These are phyloP conservation scores for Avena sativa DNA, from an alignment of 176 grass and related monocot species.

Conservation along the genomic window DNA sequence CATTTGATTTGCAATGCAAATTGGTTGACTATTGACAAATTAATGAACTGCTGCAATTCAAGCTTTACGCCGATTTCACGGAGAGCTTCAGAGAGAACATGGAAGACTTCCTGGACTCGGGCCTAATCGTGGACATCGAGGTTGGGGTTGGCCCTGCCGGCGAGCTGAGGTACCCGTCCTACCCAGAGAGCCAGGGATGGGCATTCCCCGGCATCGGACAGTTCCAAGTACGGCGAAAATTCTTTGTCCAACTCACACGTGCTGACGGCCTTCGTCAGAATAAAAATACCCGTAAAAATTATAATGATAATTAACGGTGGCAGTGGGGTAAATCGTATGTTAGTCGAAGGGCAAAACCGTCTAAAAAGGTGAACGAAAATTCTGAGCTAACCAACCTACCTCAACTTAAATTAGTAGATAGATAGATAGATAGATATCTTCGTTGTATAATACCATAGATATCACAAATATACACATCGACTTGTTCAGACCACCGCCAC, in stretches of 20 bases:
- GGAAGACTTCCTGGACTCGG: slow-evolving; percentile 67
- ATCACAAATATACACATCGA: too few species aligned
- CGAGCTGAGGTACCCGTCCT: slow-evolving; percentile 87
- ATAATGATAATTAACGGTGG: too few species aligned
- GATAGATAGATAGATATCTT: too few species aligned
- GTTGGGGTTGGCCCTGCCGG: slow-evolving; percentile 80
- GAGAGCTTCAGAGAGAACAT: slow-evolving; percentile 88
- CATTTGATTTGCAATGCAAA: background rate
- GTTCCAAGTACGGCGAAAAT: slow-evolving; percentile 55
- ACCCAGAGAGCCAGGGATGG: slow-evolving; percentile 67
- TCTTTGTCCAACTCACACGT: background rate
- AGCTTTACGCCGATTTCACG: slow-evolving; percentile 83
- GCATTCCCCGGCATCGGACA: slow-evolving; percentile 81
- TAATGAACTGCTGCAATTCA: background rate
- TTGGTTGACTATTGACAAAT: background rate
- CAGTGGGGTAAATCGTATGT: too few species aligned
- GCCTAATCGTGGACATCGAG: slow-evolving; percentile 76
- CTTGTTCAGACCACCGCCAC: too few species aligned
- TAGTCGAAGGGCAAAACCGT: too few species aligned
- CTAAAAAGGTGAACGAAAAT: too few species aligned
- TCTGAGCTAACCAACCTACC: too few species aligned
- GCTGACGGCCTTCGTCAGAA: too few species aligned
- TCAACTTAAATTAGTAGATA: too few species aligned
- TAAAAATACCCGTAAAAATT: too few species aligned
- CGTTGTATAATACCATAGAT: too few species aligned